Evolutionary conservation across 73 alveolate genomes (phyloP).

Genomic region (Halteria grandinella): DNA sequence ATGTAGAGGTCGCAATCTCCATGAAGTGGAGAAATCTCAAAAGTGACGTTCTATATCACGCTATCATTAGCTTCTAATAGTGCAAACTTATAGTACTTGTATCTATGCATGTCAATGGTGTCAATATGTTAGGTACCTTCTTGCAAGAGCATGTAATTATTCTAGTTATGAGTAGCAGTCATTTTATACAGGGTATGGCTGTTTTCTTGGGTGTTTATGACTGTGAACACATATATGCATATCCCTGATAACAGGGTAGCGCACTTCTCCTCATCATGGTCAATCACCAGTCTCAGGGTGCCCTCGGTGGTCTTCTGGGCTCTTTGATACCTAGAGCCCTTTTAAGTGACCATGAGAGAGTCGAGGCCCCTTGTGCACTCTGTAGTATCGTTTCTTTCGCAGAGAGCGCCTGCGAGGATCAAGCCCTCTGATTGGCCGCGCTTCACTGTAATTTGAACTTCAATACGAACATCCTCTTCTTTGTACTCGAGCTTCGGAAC

Average conservation of each 20-base stretch:
- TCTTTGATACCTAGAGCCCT: background rate
- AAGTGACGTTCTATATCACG: constrained; percentile 1
- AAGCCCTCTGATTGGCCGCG: constrained; percentile 9
- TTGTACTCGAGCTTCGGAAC: constrained; percentile 42
- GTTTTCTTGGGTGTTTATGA: background rate
- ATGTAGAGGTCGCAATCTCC: constrained; percentile 29
- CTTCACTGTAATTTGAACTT: background rate
- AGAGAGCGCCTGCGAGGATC: background rate
- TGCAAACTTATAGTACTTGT: constrained; percentile 40
- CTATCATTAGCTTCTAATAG: background rate
- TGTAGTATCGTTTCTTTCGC: background rate
- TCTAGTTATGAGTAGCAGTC: constrained; percentile 10
- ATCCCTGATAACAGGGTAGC: background rate
- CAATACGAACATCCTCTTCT: constrained; percentile 33
- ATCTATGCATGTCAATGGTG: background rate
- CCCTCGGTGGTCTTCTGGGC: background rate
- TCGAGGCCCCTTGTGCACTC: background rate
- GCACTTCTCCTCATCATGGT: constrained; percentile 38
- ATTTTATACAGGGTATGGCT: constrained; percentile 6
- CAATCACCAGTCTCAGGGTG: constrained; percentile 31
- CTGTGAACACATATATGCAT: too few relatives aligned
- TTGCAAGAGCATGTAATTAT: constrained; percentile 18
- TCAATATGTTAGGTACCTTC: constrained; percentile 33
- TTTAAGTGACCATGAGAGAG: too few relatives aligned
- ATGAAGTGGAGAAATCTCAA: constrained; percentile 36